phyloP scores from a whole-genome alignment of 192 early-diverging fungal genomes.

The Mortierella antarctica region DNA sequence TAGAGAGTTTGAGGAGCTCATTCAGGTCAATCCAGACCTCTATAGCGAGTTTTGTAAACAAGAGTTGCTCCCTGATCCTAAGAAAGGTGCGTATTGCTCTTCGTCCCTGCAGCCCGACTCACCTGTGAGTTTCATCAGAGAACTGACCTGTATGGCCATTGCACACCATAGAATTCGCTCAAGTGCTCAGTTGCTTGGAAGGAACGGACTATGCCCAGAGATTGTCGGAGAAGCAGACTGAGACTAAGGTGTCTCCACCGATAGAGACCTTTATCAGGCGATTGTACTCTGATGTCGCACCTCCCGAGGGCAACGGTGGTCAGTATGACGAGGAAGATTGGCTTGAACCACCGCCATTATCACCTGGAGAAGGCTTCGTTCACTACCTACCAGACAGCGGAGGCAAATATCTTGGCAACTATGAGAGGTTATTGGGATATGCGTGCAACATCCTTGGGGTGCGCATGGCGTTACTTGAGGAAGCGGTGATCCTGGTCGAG shows the following conservation, averaged over 20 bases:
- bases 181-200: not conserved
- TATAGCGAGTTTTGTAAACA: conserved; percentile 16
- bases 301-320: not conserved
- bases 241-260: not conserved
- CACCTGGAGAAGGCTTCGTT: conserved; percentile 25
- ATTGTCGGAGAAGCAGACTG: not conserved
- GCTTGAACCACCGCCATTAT: conserved; percentile 11
- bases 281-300: conserved; percentile 5
- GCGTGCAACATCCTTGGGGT: conserved; percentile 20
- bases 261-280: conserved; percentile 32
- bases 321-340: not conserved
- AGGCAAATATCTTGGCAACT: conserved; percentile 15
- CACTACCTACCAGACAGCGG: conserved; percentile 15
- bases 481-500: conserved; percentile 7
- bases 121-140: not conserved
- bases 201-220: conserved; percentile 2
- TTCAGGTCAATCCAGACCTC: conserved; percentile 42
- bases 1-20: conserved; percentile 47
- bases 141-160: not conserved
- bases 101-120: not conserved
- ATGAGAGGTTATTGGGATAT: conserved; percentile 28
- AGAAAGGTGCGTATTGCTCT: conserved; percentile 1
- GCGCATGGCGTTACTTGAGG: not conserved
- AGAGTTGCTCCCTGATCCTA: not conserved
- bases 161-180: not conserved